Base-by-base conservation (phyloP, 805 yeast genomes). In the Yamadazyma philogaea region DNA sequence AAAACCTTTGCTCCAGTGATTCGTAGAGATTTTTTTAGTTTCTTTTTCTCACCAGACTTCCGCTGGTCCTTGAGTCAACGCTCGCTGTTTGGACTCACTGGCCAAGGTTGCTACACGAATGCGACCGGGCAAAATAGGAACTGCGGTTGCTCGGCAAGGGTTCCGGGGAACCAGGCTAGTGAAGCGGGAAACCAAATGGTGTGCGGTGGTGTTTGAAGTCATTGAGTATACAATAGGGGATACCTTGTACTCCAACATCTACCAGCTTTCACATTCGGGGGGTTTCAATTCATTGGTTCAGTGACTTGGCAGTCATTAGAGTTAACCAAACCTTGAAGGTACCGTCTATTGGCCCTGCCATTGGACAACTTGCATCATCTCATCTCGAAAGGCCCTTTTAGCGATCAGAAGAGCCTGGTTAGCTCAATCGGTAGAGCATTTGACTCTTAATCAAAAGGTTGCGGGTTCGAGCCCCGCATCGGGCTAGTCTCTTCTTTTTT, bases 381-480 rank as follows among this genome's bases (percentile, higher is more conserved):
- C n/a, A n/a, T n/a, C n/a, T n/a, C n/a, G n/a, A 24, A 24, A 33
- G 35, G n/a, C 14, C 8, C 18, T 33, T 33, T 17, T 12, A 10
- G 3, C 14, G 15, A 4, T 30, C 18, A 19, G 18, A 32, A 31
- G 30, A 18, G 61, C 61, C 61, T 56, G 59, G 61, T 54, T 56
- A 57, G 59, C 59, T 54, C 58, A 54, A 54, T 54, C 57, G 59
- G 57, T 55, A 55, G 59, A 55, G 59, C 59, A 53, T 53, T 53
- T 55, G 59, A 55, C 59, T 53, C 57, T 53, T 50, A 49, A 55
- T 55, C 60, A 55, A 55, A 55, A 55, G 60, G 60, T 54, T 55
- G 56, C 63, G 63, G 63, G 63, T 58, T 58, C 63, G 63, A 58
- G 57, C 63, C 63, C 63, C 63, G 63, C 58, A 52, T 57, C 48